Evolutionary conservation across 805 yeast genomes (phyloP).

Genomic region (Candida methanosorbosa): DNA sequence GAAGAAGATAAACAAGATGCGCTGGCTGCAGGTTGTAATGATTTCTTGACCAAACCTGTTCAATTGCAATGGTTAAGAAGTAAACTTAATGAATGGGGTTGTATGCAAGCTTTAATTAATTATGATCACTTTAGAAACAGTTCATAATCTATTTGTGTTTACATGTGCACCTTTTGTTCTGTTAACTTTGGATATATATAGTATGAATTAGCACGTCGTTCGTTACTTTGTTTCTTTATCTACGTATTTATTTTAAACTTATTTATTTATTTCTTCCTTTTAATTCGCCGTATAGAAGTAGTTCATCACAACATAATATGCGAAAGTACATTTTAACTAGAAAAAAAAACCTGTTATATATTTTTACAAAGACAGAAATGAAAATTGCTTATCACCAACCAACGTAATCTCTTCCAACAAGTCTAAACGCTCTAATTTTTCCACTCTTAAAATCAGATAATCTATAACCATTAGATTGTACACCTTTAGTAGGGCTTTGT

Average conservation of each 20-base stretch:
- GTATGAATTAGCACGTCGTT: too few relatives aligned
- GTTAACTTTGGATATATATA: too few relatives aligned
- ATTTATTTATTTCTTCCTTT: not conserved
- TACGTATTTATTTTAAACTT: too few relatives aligned
- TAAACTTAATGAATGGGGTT: constrained; percentile 96
- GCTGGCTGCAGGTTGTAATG: constrained; percentile 94
- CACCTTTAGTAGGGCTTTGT: constrained; percentile 37
- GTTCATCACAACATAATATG: too few relatives aligned
- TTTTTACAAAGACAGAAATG: not conserved
- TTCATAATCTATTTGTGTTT: not conserved
- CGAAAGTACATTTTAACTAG: too few relatives aligned
- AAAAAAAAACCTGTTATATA: not conserved
- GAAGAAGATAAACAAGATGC: constrained; percentile 85
- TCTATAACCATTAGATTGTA: constrained; percentile 55
- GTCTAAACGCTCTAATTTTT: constrained; percentile 69
- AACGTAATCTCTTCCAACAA: constrained; percentile 62
- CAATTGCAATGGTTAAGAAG: constrained; percentile 89
- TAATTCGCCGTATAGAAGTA: too few relatives aligned
- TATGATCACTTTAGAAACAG: constrained; percentile 79
- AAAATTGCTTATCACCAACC: constrained; percentile 53
- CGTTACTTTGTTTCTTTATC: too few relatives aligned
- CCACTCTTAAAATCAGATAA: constrained; percentile 73
- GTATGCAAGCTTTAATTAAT: constrained; percentile 96
- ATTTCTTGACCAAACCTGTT: constrained; percentile 92
- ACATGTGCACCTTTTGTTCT: not conserved